Base-by-base conservation (phyloP, 345 rosid genomes). In the Salix dunnii region DNA sequence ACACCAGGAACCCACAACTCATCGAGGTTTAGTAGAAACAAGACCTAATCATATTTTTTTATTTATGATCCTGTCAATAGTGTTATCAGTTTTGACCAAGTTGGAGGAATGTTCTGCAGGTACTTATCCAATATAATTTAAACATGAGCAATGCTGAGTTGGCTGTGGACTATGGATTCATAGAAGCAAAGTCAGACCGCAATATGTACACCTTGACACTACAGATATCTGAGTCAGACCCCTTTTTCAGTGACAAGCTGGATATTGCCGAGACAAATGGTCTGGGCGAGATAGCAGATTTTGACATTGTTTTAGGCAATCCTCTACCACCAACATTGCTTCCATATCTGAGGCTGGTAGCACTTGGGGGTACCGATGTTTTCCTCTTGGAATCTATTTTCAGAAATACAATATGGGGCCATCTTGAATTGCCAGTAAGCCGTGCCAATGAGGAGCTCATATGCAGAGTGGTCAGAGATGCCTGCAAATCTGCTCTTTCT, bases 121-220 rank as follows among this genome's bases (percentile, higher is more conserved):
- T 95, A 48, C 80, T 90, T 74, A 90, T 93, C 73, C 97, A 93
- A 76, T 95, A 95, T 35, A 97, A 93, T 84, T 76, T 88, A 74
- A 81, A 87, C 80, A 95, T 93, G 88, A 95, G 94, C 82, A 95
- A 95, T 69, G 91, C 93, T 1, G 99, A 95, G 82, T 83, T 95
- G 72, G 97, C 97, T 79, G 83, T 93, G 64, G 99, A 95, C 87
- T 91, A 93, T 70, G 99, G 99, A 43, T 91, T 95, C 85, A 81
- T 87, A 74, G 99, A 95, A 82, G 77, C 87, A 68, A 90, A 76
- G 67, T 46, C 94, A 2, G 84, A 81, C 64, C 91, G 97, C 74
- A 91, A 91, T 89, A 61, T 89, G 14, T 95, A 88, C 78, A 89
- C 94, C n/a, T 81, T 95, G 46, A 90, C 99, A 25, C 82, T 95